Percentiles rank a stretch among this genome's conserved stretches.
phyloP scores from a whole-genome alignment of 2,329 filamentous ascomycete species.

The Colletotrichum caudatum region DNA sequence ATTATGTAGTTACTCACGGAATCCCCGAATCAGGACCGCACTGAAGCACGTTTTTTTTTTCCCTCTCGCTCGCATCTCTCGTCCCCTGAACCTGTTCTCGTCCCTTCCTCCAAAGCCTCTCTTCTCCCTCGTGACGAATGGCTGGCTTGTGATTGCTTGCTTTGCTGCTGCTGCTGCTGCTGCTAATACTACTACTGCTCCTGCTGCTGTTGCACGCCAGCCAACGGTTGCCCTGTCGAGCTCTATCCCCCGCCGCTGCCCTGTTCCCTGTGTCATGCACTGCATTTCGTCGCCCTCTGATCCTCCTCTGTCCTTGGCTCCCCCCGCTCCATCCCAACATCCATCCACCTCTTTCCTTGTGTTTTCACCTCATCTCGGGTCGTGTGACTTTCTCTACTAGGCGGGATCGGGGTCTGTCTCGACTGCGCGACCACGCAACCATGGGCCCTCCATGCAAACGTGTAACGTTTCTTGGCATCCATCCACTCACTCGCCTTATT shows the following conservation, averaged over 20 bases:
- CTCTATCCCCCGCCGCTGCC: neutral
- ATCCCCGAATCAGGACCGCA: constrained; percentile 19
- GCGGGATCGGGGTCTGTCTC: constrained; percentile 34
- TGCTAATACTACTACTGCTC: too few species aligned
- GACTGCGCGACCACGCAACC: constrained; percentile 32
- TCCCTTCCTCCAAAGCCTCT: neutral
- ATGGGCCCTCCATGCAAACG: constrained; percentile 38
- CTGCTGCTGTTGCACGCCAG: constrained; percentile 1
- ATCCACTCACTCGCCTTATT: constrained; percentile 16
- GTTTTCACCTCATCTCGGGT: constrained; percentile 22
- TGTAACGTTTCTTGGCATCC: constrained; percentile 35
- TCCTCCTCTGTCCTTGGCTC: too few species aligned
- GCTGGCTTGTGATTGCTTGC: constrained; percentile 1
- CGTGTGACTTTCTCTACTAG: constrained; percentile 38
- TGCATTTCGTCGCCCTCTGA: neutral
- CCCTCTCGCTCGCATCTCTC: neutral
- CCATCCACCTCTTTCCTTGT: constrained; percentile 5
- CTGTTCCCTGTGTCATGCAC: constrained; percentile 14
- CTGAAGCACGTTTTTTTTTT: constrained; percentile 10
- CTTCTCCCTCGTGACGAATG: neutral
- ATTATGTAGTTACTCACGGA: neutral
- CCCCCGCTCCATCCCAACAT: constrained; percentile 4
- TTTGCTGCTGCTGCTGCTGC: neutral
- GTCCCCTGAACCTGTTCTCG: neutral
- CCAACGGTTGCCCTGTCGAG: constrained; percentile 1